A percentile compares a stretch with the other conserved stretches of the same genome.
These are phyloP conservation scores for Xylariaceae sp. DNA, from an alignment of 2,329 filamentous ascomycete species.

Conservation along the genomic window DNA sequence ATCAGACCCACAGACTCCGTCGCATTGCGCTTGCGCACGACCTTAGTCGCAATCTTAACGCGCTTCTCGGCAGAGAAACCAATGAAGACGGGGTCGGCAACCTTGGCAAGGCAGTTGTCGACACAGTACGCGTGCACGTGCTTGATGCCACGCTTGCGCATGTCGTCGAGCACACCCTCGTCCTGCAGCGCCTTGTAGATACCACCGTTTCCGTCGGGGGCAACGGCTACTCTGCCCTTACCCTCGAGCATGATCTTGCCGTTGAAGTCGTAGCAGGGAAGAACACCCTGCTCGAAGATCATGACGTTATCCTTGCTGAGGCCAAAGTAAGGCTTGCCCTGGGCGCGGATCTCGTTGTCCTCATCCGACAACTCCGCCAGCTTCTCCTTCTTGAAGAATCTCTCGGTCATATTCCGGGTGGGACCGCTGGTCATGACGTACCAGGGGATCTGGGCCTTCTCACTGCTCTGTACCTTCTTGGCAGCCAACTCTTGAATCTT, in stretches of 20 bases:
- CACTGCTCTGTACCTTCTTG: slow-evolving; percentile 56
- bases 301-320: slow-evolving; percentile 77
- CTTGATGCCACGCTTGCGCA: slow-evolving; percentile 82
- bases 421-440: slow-evolving; percentile 99
- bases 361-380: slow-evolving; percentile 37
- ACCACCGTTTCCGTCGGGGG: slow-evolving; percentile 94
- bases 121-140: slow-evolving; percentile 98
- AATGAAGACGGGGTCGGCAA: slow-evolving; percentile 94
- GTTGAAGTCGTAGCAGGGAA: slow-evolving; percentile 95
- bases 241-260: slow-evolving; percentile 93
- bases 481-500: slow-evolving; percentile 79
- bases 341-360: slow-evolving; percentile 54
- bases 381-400: slow-evolving; percentile 61
- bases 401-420: slow-evolving; percentile 83
- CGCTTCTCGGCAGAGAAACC: slow-evolving; percentile 84
- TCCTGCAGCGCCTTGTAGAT: slow-evolving; percentile 81
- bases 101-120: slow-evolving; percentile 97
- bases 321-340: slow-evolving; percentile 65
- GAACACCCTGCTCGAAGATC: slow-evolving; percentile 94
- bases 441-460: slow-evolving; percentile 74
- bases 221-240: slow-evolving; percentile 87
- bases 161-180: slow-evolving; percentile 69
- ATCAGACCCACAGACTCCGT: slow-evolving; percentile 95
- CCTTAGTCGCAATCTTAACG: slow-evolving; percentile 96
- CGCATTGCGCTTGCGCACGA: slow-evolving; percentile 96